These are phyloP conservation scores for Pisolithus thermaeus DNA, from an alignment of 1,284 basidiomycete genomes.

Conservation along the genomic window DNA sequence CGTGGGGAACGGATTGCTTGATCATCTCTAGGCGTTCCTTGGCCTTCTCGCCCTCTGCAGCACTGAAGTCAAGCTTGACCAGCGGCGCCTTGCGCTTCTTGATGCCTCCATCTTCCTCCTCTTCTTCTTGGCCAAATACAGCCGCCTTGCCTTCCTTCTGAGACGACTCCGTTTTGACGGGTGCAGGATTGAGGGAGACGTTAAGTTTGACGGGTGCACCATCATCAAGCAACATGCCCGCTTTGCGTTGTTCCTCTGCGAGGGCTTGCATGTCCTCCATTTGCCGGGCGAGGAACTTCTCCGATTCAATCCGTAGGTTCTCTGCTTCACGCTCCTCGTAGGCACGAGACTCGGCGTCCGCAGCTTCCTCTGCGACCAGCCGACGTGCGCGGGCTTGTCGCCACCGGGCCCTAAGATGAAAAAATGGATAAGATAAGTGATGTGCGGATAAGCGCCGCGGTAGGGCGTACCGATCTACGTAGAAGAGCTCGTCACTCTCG, in stretches of 20 bases:
- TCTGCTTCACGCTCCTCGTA: conserved; percentile 82
- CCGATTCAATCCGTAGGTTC: conserved; percentile 79
- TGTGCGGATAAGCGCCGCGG: not conserved
- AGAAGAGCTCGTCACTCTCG: conserved; percentile 82
- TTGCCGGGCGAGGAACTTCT: conserved; percentile 81
- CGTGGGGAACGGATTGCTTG: conserved; percentile 59
- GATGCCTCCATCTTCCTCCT: conserved; percentile 78
- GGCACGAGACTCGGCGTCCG: conserved; percentile 75
- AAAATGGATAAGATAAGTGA: not conserved
- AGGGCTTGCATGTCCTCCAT: conserved; percentile 89
- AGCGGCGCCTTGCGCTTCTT: conserved; percentile 76
- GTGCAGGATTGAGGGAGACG: conserved; percentile 54
- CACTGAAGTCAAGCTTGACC: conserved; percentile 82
- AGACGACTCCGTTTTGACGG: conserved; percentile 41
- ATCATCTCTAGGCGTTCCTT: conserved; percentile 76
- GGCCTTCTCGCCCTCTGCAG: conserved; percentile 71
- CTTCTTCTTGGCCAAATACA: conserved; percentile 72
- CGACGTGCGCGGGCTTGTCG: conserved; percentile 61
- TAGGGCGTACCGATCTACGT: conserved; percentile 65
- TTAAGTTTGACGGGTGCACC: conserved; percentile 82
- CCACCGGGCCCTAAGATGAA: conserved; percentile 73
- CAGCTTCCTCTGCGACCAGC: conserved; percentile 68
- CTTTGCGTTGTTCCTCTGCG: conserved; percentile 81
- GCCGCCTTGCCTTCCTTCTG: conserved; percentile 47
- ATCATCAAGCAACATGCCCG: conserved; percentile 84